A percentile compares a stretch with the other conserved stretches of the same genome.
These are phyloP conservation scores for Ceratobasidium sp. DNA, from an alignment of 1,284 basidiomycete genomes.

Conservation along the genomic window DNA sequence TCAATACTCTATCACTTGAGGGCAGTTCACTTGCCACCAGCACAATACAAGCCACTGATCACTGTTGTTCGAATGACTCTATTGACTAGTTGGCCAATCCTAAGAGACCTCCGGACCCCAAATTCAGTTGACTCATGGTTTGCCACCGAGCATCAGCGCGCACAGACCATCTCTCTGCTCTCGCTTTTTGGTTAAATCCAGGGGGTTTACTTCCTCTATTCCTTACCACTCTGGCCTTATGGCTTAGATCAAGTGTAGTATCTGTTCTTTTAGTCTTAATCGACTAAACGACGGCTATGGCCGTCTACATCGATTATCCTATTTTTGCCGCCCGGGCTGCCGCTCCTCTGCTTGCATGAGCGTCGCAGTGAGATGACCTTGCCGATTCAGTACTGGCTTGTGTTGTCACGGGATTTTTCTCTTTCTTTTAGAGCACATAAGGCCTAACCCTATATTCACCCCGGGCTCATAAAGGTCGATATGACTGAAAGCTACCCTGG, in stretches of 20 bases:
- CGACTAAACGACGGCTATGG: conserved; percentile 17
- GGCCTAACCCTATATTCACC: conserved; percentile 35
- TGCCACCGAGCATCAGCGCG: neutral
- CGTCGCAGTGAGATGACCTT: conserved; percentile 50
- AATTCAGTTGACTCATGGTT: no score
- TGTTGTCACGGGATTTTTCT: conserved; percentile 47
- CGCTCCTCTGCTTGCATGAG: conserved; percentile 47
- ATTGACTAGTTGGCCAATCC: no score
- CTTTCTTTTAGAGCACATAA: conserved; percentile 6
- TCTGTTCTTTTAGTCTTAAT: conserved; percentile 77
- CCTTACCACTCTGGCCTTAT: conserved; percentile 91
- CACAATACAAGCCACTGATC: no score
- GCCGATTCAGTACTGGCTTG: conserved; percentile 50
- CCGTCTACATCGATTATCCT: conserved; percentile 33
- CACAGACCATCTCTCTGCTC: conserved; percentile 14
- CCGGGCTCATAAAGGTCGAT: no score
- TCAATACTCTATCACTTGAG: no score
- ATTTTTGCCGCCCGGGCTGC: conserved; percentile 42
- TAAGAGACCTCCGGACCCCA: no score
- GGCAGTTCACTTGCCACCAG: no score
- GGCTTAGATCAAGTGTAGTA: conserved; percentile 98
- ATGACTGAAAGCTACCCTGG: no score
- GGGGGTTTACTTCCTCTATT: conserved; percentile 46
- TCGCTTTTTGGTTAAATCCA: conserved; percentile 23
- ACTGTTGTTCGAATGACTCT: no score